Evolutionary conservation across 148 eudicot genomes (phyloP).

Genomic region (Chenopodium quinoa): DNA sequence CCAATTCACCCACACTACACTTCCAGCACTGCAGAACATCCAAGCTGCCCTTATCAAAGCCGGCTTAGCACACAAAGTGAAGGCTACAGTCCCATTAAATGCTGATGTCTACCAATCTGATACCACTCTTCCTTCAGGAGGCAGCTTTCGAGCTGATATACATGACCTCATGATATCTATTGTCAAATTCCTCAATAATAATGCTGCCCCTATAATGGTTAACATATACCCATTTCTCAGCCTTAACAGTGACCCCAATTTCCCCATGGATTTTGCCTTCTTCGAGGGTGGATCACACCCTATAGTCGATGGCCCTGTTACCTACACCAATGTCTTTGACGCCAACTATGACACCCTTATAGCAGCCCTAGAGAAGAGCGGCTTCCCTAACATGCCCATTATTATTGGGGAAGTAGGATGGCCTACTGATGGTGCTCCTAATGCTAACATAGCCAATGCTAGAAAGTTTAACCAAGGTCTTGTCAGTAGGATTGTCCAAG

Average conservation of each 20-base stretch:
- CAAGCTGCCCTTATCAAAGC: conserved; percentile 94
- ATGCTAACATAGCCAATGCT: conserved; percentile 61
- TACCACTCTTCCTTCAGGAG: conserved; percentile 67
- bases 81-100: conserved; percentile 80
- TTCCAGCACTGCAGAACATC: conserved; percentile 78
- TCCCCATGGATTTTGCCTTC: conserved; percentile 83
- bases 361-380: conserved; percentile 70
- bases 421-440: conserved; percentile 76
- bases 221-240: conserved; percentile 96
- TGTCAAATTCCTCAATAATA: conserved; percentile 58
- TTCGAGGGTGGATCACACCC: conserved; percentile 63
- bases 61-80: conserved; percentile 71
- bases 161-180: conserved; percentile 63
- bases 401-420: conserved; percentile 97
- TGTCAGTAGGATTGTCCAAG: conserved; percentile 46
- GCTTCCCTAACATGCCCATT: conserved; percentile 53
- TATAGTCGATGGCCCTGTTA: conserved; percentile 60
- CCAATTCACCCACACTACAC: conserved; percentile 48
- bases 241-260: conserved; percentile 75
- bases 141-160: conserved; percentile 73
- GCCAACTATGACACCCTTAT: conserved; percentile 92
- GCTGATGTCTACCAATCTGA: conserved; percentile 78
- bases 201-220: conserved; percentile 54
- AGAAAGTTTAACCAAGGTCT: conserved; percentile 76
- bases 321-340: conserved; percentile 80